Percentiles rank a stretch among this genome's conserved stretches.
phyloP scores from a whole-genome alignment of 768 basidiomycete species.

The Fibroporia radiculosa region DNA sequence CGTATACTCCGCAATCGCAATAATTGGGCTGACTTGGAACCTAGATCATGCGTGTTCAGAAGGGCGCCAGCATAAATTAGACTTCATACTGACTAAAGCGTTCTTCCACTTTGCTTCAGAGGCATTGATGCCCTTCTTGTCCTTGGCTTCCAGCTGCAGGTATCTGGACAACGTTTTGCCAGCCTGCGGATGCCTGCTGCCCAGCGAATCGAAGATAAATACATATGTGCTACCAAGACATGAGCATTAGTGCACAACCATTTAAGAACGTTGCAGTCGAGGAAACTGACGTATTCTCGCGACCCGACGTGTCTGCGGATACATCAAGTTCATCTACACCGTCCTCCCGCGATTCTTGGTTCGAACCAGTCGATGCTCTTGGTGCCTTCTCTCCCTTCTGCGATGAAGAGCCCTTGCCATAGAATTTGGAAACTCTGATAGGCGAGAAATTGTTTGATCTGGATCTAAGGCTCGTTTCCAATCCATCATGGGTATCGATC shows the following conservation, averaged over 20 bases:
- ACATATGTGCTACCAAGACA: slow-evolving; percentile 57
- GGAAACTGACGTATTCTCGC: not conserved
- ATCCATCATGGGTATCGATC: too few relatives aligned
- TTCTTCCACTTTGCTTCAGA: slow-evolving; percentile 5
- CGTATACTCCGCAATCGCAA: slow-evolving; percentile 89
- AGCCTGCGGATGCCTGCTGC: slow-evolving; percentile 60
- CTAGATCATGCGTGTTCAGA: slow-evolving; percentile 29
- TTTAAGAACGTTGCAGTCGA: not conserved
- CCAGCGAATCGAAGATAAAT: slow-evolving; percentile 87
- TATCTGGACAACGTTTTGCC: slow-evolving; percentile 56
- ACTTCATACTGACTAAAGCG: slow-evolving; percentile 14
- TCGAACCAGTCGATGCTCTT: too few relatives aligned
- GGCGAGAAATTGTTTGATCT: too few relatives aligned
- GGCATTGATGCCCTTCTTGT: slow-evolving; percentile 39
- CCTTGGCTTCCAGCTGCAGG: slow-evolving; percentile 66
- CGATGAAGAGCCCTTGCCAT: not conserved
- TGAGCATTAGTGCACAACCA: too few relatives aligned
- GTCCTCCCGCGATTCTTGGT: not conserved
- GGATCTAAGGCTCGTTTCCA: too few relatives aligned
- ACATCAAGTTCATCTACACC: not conserved
- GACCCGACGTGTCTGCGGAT: not conserved
- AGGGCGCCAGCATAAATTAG: not conserved
- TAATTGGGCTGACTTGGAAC: slow-evolving; percentile 86
- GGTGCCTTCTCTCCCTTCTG: not conserved
- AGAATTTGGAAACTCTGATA: not conserved